Evolutionary conservation across 1,139 yeast genomes (phyloP), one percentile per base, ranked within the genome.

Genomic region (Neolecta irregularis): DNA sequence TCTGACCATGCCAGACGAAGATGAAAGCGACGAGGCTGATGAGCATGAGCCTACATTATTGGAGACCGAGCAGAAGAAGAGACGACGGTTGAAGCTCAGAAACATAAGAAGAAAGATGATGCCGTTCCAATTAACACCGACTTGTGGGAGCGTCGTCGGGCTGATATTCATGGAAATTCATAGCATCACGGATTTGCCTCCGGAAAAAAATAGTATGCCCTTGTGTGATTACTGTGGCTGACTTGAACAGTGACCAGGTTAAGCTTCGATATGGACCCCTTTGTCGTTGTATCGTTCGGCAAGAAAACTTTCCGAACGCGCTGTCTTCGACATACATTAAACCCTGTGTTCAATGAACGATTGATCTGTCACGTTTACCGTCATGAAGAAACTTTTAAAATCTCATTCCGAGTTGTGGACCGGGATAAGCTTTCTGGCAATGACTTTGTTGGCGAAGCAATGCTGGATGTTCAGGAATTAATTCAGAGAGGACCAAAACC

Each of bases 261-360:
- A 15, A 74, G 88, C 1, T 88, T 76, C 49, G 94, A 83, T 53
- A 80, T 88, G 92, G 98, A 88, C 50, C 96, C 98, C 0, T 88
- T 85, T 57, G 92, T 85, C 4, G 88, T 85, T 12, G 74, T 80
- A 1, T 74, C 94, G 0, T 81, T 85, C 54, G 95, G 95, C 8
- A 76, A 79, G 49, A 76, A 77, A 44, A 81, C 91, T 0, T 85
- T 72, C 53, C 68, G 93, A 46, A 83, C 95, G 0, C 75, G 88
- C 17, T 77, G 83, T 73, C 69, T 74, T 47, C 69, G 81, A 20
- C 96, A 85, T 51, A 76, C 80, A 1, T 56, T 81, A 36, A 76
- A 75, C 40, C 98, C 98, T 0, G 65, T 74, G 1, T 88, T 73
- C 53, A 74, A 80, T 50, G 93, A 85, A 54, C 60, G 77, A 46